Evolutionary conservation across 2,329 filamentous ascomycete species (phyloP).

Genomic region (Aspergillus aculeatus): DNA sequence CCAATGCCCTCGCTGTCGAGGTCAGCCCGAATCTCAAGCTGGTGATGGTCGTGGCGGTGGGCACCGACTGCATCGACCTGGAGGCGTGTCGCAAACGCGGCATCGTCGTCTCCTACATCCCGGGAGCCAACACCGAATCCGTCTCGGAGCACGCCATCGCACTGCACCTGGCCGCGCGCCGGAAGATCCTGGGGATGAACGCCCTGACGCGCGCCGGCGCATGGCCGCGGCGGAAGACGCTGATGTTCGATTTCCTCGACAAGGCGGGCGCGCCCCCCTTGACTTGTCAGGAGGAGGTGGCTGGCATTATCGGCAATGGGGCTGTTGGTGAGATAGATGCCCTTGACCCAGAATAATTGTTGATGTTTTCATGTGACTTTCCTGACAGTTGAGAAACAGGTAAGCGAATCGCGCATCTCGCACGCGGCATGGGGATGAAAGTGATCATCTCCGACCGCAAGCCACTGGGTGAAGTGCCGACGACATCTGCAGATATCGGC

Average conservation of each 20-base stretch:
- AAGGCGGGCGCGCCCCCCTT: slow-evolving; percentile 39
- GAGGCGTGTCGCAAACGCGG: slow-evolving; percentile 44
- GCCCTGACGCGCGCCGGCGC: slow-evolving; percentile 34
- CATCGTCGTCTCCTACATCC: slow-evolving; percentile 48
- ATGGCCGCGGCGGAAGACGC: slow-evolving; percentile 43
- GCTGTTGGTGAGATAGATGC: slow-evolving; percentile 39
- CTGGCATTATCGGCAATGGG: slow-evolving; percentile 54
- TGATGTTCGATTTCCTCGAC: slow-evolving; percentile 32
- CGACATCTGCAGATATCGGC: neutral
- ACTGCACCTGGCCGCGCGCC: slow-evolving; percentile 49
- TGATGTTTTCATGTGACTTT: too few relatives aligned
- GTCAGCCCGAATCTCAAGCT: slow-evolving; percentile 47
- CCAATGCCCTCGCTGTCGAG: slow-evolving; percentile 41
- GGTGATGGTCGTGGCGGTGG: slow-evolving; percentile 48
- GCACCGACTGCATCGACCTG: slow-evolving; percentile 50
- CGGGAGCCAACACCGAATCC: slow-evolving; percentile 48
- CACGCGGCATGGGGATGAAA: slow-evolving; percentile 48
- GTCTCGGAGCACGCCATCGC: slow-evolving; percentile 53
- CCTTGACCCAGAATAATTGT: too few relatives aligned
- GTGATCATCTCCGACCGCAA: slow-evolving; percentile 52
- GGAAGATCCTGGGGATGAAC: slow-evolving; percentile 42
- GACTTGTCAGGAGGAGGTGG: slow-evolving; percentile 49
- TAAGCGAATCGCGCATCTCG: slow-evolving; percentile 48
- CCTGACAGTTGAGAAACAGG: slow-evolving; percentile 15
- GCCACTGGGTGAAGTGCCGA: slow-evolving; percentile 22